Evolutionary conservation across 1,284 basidiomycete species (phyloP), one percentile per base, ranked within the genome.

Genomic region (Pyrrhoderma lamaoense): DNA sequence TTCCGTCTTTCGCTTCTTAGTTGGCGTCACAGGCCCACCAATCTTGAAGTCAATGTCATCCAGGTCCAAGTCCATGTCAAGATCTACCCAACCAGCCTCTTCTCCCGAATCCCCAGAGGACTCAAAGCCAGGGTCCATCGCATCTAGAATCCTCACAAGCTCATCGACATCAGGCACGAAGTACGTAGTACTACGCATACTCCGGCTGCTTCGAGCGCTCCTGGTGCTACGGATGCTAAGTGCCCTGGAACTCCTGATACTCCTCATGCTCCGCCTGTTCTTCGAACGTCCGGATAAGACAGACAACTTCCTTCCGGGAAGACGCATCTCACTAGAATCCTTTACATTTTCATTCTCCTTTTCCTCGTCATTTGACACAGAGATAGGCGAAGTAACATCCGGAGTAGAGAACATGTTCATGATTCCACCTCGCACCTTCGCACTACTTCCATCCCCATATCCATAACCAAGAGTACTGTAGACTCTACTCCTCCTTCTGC

Each of bases 151-250:
- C 23, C 49, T 38, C 18, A 54, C 40, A 42, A 57, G 53, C 50
- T 57, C 50, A 45, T 54, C 46, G 27, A 55, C 49, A 27, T 50
- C 35, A 27, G 54, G 49, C 18, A 55, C 47, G 25, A 44, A 31
- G 21, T 38, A 54, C 27, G 27, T 11, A 27, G 48, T 39, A 36
- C 31, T 39, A 9, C 46, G 31, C 8, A 38, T 38, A 27, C 46
- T 47, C 27, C 27, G 5, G 27, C 27, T 31, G 27, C 27, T 31
- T 35, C 36, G 23, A n/a, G 27, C 31, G 11, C 27, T 16, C 38
- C 40, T n/a, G 27, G 11, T 31, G 11, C 27, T 31, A 5, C 27
- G 27, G 11, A 31, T 31, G 11, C 27, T 31, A 5, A 31, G 5
- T 5, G 38, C 37, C n/a, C 8, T 36, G 11, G 45, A 21, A 23